phyloP scores from a whole-genome alignment of 768 basidiomycete genomes.

The Lentinula sp. region DNA sequence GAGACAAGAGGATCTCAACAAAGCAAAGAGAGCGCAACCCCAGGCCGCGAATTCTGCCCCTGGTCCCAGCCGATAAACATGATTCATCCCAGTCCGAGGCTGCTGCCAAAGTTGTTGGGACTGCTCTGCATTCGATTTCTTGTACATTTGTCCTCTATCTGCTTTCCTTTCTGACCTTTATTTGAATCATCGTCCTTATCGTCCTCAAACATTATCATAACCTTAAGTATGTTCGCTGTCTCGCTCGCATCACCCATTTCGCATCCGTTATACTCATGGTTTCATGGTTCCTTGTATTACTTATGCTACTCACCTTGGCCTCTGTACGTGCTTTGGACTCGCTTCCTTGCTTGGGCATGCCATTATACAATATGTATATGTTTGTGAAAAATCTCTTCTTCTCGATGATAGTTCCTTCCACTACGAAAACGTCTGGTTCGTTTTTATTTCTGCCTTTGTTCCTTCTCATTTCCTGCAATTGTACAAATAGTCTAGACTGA shows the following conservation, averaged over 20 bases:
- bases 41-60: background rate
- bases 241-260: background rate
- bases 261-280: background rate
- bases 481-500: background rate
- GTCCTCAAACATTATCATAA: background rate
- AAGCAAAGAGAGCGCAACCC: constrained; percentile 8
- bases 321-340: background rate
- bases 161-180: background rate
- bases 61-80: background rate
- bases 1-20: constrained; percentile 51
- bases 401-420: background rate
- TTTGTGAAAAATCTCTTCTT: background rate
- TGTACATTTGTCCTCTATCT: background rate
- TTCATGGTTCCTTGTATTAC: constrained; percentile 1
- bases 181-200: background rate
- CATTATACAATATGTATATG: background rate
- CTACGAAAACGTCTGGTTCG: background rate
- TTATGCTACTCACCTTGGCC: constrained; percentile 5
- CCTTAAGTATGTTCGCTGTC: background rate
- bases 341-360: background rate
- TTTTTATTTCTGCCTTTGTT: background rate
- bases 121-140: background rate
- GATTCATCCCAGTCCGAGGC: background rate
- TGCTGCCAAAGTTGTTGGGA: background rate
- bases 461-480: background rate